A percentile compares a stretch with the other conserved stretches of the same genome.
Evolutionary conservation across 768 basidiomycete species (phyloP).

Genomic region (Boletus subparvulus): DNA sequence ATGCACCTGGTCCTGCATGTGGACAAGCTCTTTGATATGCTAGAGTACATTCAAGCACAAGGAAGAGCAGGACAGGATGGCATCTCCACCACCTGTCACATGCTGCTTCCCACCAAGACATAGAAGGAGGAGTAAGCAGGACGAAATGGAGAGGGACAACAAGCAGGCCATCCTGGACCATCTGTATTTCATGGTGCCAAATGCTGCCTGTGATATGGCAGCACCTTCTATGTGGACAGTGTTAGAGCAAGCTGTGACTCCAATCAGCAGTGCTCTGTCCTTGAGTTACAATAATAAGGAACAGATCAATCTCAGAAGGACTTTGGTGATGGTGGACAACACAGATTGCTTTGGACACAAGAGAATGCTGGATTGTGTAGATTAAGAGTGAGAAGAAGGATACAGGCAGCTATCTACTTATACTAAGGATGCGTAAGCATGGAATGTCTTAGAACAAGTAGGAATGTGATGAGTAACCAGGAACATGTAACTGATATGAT

Average conservation of each 20-base stretch:
- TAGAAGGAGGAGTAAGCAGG: neutral
- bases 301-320: too few species aligned
- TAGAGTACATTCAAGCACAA: conserved; percentile 21
- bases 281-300: too few species aligned
- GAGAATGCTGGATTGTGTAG: too few species aligned
- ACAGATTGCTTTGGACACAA: too few species aligned
- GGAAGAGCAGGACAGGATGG: conserved; percentile 21
- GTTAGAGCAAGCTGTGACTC: fast-evolving
- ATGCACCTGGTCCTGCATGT: conserved; percentile 20
- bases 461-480: too few species aligned
- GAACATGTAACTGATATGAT: too few species aligned
- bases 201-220: conserved; percentile 5
- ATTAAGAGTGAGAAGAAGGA: too few species aligned
- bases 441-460: too few species aligned
- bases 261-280: neutral
- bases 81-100: neutral
- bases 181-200: neutral
- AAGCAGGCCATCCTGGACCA: neutral
- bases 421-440: too few species aligned
- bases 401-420: too few species aligned
- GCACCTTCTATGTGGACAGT: neutral
- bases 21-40: conserved; percentile 23
- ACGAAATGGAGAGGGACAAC: neutral
- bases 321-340: too few species aligned
- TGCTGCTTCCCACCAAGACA: neutral